phyloP scores from a whole-genome alignment of 306 rosid species.

The Fragaria iinumae region DNA sequence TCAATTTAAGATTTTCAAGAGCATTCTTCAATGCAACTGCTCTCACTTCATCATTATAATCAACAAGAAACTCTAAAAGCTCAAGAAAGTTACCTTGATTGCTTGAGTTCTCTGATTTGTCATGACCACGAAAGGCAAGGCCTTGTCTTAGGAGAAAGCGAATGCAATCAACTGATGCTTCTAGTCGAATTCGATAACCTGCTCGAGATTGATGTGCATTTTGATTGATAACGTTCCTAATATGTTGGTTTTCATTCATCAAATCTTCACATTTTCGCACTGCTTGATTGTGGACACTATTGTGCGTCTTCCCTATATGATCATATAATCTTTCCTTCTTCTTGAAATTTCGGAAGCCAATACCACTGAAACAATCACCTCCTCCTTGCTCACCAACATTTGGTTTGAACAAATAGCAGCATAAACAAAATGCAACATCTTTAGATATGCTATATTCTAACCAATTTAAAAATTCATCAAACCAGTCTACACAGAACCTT shows the following conservation, averaged over 20 bases:
- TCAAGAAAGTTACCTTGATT: not conserved
- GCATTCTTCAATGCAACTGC: not conserved
- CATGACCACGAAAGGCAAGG: not conserved
- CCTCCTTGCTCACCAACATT: not conserved
- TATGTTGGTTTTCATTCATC: not conserved
- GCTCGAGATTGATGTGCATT: not conserved
- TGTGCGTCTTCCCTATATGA: not conserved
- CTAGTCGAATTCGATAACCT: not conserved
- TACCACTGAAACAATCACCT: not conserved
- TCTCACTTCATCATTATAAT: not conserved
- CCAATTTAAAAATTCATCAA: not conserved
- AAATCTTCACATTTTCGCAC: not conserved
- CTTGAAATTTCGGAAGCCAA: not conserved
- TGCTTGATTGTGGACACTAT: not conserved
- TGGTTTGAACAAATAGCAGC: slow-evolving; percentile 1
- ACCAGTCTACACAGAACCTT: not conserved
- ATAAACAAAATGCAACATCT: not conserved
- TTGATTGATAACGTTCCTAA: not conserved
- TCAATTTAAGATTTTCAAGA: not conserved
- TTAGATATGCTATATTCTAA: slow-evolving; percentile 1
- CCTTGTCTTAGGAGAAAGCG: not conserved
- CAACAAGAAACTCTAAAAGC: not conserved
- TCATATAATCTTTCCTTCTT: not conserved
- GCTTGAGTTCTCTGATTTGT: not conserved
- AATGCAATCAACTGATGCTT: not conserved